Base-by-base conservation (phyloP, 345 rosid species). In the Dimocarpus longan region DNA sequence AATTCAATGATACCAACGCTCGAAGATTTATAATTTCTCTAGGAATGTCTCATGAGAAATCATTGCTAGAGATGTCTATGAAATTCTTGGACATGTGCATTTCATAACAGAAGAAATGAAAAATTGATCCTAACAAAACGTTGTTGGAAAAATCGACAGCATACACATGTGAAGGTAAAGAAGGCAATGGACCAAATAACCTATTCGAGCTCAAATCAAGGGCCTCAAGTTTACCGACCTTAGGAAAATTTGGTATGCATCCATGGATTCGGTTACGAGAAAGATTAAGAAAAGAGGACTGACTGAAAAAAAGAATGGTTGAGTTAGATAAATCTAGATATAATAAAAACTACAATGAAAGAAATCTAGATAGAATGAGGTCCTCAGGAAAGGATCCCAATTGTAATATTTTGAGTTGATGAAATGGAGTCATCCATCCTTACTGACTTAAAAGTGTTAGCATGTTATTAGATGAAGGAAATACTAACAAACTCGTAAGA, bases 261-360 rank as follows among this genome's bases (percentile, higher is more conserved):
- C 85, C 90, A 26, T 57, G 52, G 43, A 87, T 54, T 6, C 15
- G 57, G 68, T 87, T 86, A 74, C 37, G 18, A 28, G 87, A 85
- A 13, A 85, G 57, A 63, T 83, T 79, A 5, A 80, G 52, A 54
- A 7, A 11, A 62, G 2, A 1, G 2, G 75, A 15, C 5, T 12
- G 10, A 2, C 68, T 26, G 42, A 80, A 56, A 40, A 74, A 44
- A 84, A 2, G 69, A 76, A 87, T 80, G 5, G 39, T 71, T 10
- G 84, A 39, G 15, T 59, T 22, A 0, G 84, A 82, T 21, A n/a
- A n/a, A n/a, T n/a, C n/a, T n/a, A n/a, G n/a, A n/a, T n/a, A n/a
- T n/a, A n/a, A n/a, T n/a, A n/a, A n/a, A n/a, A n/a, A n/a, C n/a
- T n/a, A n/a, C n/a, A n/a, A n/a, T n/a, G n/a, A n/a, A n/a, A n/a